phyloP scores from a whole-genome alignment of 2,329 filamentous ascomycete species.

The Fusarium austroafricanum region DNA sequence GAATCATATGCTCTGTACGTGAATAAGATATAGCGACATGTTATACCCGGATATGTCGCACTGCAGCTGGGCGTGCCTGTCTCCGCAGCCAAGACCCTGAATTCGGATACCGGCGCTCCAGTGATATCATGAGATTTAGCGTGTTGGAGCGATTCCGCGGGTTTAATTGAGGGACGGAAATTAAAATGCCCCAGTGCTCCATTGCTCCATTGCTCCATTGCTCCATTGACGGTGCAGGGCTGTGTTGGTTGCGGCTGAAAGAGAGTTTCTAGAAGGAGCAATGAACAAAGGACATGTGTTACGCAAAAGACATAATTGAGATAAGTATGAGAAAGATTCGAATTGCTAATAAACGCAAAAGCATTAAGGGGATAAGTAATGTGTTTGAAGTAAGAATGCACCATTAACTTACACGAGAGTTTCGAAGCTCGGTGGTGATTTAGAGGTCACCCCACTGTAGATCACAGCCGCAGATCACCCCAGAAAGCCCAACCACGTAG shows the following conservation, averaged over 20 bases:
- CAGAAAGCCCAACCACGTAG: conserved; percentile 8
- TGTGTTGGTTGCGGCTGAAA: conserved; percentile 16
- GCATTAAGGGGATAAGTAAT: neutral
- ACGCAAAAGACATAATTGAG: neutral
- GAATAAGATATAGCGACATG: neutral
- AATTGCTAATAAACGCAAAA: neutral
- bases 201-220: no score
- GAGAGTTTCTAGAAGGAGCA: neutral
- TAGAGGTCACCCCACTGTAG: conserved; percentile 9
- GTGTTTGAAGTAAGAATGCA: neutral
- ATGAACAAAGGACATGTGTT: neutral
- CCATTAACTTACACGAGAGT: neutral
- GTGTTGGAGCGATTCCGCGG: conserved; percentile 4
- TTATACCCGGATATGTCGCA: neutral
- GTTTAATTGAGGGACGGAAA: conserved; percentile 2
- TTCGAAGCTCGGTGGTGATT: neutral
- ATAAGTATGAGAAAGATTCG: neutral
- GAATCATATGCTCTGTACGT: conserved; percentile 4
- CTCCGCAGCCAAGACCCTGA: conserved; percentile 14
- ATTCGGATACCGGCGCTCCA: conserved; percentile 30
- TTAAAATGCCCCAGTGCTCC: no score
- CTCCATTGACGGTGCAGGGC: neutral
- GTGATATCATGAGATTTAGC: conserved; percentile 19
- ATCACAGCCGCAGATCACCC: neutral
- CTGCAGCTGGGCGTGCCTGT: conserved; percentile 17